A percentile compares a stretch with the other conserved stretches of the same genome.
Conservation (phyloP, 2,329 filamentous ascomycete species). For the Colletotrichum siamense region DNA sequence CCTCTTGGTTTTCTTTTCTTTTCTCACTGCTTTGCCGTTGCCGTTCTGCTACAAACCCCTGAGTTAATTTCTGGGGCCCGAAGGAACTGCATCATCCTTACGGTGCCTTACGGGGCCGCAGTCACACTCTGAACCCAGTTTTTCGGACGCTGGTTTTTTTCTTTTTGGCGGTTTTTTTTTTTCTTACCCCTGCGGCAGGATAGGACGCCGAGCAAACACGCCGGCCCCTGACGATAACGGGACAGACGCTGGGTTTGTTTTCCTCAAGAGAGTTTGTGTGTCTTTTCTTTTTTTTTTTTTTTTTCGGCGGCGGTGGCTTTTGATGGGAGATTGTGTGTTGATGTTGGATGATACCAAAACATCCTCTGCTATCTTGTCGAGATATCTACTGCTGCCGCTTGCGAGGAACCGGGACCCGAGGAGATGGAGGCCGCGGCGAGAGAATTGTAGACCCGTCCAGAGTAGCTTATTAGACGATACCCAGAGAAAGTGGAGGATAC, state of each 20-base stretch:
- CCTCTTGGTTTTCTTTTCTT: not conserved
- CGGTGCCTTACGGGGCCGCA: slow-evolving; percentile 2
- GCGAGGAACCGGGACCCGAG: not conserved
- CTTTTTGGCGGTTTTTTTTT: not conserved
- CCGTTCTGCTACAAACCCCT: not conserved
- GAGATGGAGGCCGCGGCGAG: not conserved
- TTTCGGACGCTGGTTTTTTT: not conserved
- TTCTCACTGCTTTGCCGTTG: not conserved
- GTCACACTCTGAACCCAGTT: not conserved
- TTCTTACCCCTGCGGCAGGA: not conserved
- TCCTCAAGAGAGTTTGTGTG: not conserved
- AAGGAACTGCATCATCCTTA: slow-evolving; percentile 16
- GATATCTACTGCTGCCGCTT: not conserved
- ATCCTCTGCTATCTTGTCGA: not conserved
- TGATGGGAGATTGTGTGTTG: not conserved
- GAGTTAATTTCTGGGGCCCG: not conserved
- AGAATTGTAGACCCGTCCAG: not conserved
- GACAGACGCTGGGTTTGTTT: not conserved
- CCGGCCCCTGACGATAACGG: not conserved
- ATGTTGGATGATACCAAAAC: not conserved
- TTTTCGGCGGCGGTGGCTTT: not conserved
- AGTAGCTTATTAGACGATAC: not conserved
- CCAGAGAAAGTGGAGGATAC: not conserved
- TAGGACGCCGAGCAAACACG: not conserved
- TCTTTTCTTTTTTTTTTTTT: not conserved